Percentiles rank a stretch among this genome's conserved stretches.
These are phyloP conservation scores for Serendipita sp. DNA, from an alignment of 768 basidiomycete genomes.

Conservation along the genomic window DNA sequence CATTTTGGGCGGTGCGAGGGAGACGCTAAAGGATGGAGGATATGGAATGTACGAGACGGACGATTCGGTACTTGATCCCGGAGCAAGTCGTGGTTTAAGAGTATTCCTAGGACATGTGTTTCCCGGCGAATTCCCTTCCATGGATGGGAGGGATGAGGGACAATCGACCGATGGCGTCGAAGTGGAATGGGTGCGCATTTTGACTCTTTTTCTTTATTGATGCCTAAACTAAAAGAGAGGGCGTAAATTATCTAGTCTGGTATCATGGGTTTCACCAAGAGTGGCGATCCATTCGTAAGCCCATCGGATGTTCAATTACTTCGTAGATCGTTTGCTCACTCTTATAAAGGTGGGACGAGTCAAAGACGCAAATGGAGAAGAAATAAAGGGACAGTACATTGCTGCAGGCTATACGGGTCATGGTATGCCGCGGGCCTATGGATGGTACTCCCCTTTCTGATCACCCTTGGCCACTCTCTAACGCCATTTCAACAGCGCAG, in stretches of 20 bases:
- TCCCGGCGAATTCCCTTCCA: constrained; percentile 30
- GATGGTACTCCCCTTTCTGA: constrained; percentile 30
- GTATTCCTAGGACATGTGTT: constrained; percentile 45
- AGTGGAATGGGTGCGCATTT: constrained; percentile 57
- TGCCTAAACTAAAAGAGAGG: background rate
- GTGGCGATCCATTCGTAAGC: constrained; percentile 51
- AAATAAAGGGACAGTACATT: constrained; percentile 47
- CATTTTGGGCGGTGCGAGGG: constrained; percentile 58
- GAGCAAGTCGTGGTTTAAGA: constrained; percentile 35
- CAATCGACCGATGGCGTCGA: constrained; percentile 21
- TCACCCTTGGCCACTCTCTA: background rate
- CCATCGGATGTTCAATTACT: too few relatives aligned
- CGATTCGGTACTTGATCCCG: constrained; percentile 36
- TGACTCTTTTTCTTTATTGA: background rate
- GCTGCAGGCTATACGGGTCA: constrained; percentile 62
- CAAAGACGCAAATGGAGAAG: constrained; percentile 18
- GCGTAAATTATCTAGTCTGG: constrained; percentile 40
- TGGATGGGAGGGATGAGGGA: constrained; percentile 27
- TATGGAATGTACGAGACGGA: constrained; percentile 41
- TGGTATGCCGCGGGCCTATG: constrained; percentile 64
- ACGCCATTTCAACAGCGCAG: constrained; percentile 29
- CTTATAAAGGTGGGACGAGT: constrained; percentile 45
- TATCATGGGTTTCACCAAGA: constrained; percentile 60
- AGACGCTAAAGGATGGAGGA: constrained; percentile 21
- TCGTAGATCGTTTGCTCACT: background rate